Percentiles rank a stretch among this genome's conserved stretches.
These are phyloP conservation scores for Lipomyces anomalus DNA, from an alignment of 805 yeast genomes.

Conservation along the genomic window DNA sequence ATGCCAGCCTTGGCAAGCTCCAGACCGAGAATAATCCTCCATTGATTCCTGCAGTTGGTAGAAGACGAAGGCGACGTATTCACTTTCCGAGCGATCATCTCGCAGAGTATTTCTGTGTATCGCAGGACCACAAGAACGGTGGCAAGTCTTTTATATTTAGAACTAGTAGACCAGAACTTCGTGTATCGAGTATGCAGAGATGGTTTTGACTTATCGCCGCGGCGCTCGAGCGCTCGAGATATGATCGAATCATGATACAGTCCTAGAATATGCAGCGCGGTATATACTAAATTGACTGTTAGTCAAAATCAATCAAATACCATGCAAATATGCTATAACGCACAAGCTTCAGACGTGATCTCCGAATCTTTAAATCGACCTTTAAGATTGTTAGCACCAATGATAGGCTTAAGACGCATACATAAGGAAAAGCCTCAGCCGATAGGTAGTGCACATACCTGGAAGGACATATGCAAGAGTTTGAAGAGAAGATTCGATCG, in stretches of 20 bases:
- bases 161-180: constrained; percentile 18
- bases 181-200: constrained; percentile 32
- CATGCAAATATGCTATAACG: constrained; percentile 6
- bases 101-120: constrained; percentile 35
- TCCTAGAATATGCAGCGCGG: constrained; percentile 34
- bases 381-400: neutral
- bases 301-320: neutral
- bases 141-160: constrained; percentile 30
- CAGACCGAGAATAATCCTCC: constrained; percentile 29
- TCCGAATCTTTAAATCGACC: constrained; percentile 38
- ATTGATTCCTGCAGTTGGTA: constrained; percentile 29
- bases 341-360: constrained; percentile 34
- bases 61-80: neutral
- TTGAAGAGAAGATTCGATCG: constrained; percentile 34
- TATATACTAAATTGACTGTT: constrained; percentile 22
- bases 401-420: neutral
- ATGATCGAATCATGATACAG: constrained; percentile 37
- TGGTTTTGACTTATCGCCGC: constrained; percentile 17
- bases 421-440: neutral
- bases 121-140: constrained; percentile 30
- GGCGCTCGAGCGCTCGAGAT: constrained; percentile 28
- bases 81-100: constrained; percentile 32
- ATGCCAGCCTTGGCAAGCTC: constrained; percentile 28
- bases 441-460: no score
- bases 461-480: constrained; percentile 36